phyloP scores from a whole-genome alignment of 345 rosid species.

The Bruguiera gymnorhiza region DNA sequence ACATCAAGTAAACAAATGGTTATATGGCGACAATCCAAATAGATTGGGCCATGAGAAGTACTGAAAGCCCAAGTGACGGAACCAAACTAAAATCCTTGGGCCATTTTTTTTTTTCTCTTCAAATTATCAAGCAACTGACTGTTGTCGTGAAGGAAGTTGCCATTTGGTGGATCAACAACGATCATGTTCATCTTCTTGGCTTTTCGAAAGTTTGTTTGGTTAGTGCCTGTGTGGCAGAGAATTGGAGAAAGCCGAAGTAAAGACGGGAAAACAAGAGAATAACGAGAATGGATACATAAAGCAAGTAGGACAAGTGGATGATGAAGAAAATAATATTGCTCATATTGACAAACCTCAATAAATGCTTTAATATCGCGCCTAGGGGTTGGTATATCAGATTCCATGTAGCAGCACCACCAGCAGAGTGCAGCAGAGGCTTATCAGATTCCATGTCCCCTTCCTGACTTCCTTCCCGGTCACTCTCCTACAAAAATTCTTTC shows the following conservation, averaged over 20 bases:
- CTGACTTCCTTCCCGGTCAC: constrained; percentile 80
- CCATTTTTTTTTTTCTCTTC: too few relatives aligned
- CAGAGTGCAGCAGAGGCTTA: constrained; percentile 22
- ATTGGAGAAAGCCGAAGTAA: too few relatives aligned
- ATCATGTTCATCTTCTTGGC: too few relatives aligned
- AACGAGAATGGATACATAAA: background rate
- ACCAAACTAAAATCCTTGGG: too few relatives aligned
- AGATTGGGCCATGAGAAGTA: too few relatives aligned
- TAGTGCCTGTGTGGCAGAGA: background rate
- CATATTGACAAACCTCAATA: constrained; percentile 42
- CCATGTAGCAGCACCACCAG: constrained; percentile 27
- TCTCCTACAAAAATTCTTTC: constrained; percentile 31
- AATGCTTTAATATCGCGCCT: constrained; percentile 57
- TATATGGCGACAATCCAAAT: too few relatives aligned
- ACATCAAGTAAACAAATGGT: too few relatives aligned
- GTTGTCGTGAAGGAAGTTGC: too few relatives aligned
- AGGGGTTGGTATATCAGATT: constrained; percentile 47
- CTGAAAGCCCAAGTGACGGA: too few relatives aligned
- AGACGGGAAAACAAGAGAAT: background rate
- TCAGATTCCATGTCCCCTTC: constrained; percentile 49
- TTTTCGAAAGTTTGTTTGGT: constrained; percentile 1
- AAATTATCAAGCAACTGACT: too few relatives aligned
- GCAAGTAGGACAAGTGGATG: background rate
- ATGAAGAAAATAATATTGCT: background rate
- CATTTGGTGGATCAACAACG: too few relatives aligned